Conservation (phyloP, 495 filamentous ascomycete species). For the Neurospora sp. region DNA sequence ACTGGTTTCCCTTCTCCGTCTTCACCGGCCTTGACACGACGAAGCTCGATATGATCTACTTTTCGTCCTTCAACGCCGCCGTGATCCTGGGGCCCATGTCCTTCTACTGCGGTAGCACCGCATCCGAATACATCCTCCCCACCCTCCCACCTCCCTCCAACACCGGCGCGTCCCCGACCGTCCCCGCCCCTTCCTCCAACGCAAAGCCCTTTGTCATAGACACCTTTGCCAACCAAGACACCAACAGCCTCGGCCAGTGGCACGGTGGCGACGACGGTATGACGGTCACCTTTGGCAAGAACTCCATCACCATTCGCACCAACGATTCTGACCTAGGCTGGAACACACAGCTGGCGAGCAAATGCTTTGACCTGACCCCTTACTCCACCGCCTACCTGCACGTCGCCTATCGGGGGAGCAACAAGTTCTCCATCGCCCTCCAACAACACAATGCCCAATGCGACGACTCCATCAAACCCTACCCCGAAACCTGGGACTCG, state of each 20-base stretch:
- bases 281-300: slow-evolving; percentile 36
- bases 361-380: slow-evolving; percentile 49
- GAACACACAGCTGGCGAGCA: slow-evolving; percentile 52
- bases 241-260: slow-evolving; percentile 59
- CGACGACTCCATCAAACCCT: slow-evolving; percentile 48
- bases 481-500: slow-evolving; percentile 64
- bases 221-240: slow-evolving; percentile 43
- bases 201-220: slow-evolving; percentile 55
- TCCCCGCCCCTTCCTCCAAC: slow-evolving; percentile 37
- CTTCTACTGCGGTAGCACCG: slow-evolving; percentile 48
- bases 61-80: slow-evolving; percentile 34
- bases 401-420: slow-evolving; percentile 56
- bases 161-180: slow-evolving; percentile 23
- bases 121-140: slow-evolving; percentile 39
- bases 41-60: slow-evolving; percentile 42
- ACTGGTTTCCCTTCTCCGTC: slow-evolving; percentile 46
- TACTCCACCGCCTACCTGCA: slow-evolving; percentile 57
- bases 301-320: slow-evolving; percentile 48
- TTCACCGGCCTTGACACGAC: slow-evolving; percentile 41
- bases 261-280: slow-evolving; percentile 54
- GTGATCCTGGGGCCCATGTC: slow-evolving; percentile 48
- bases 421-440: slow-evolving; percentile 57
- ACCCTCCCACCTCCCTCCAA: slow-evolving; percentile 18
- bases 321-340: slow-evolving; percentile 59
- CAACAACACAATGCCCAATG: slow-evolving; percentile 64